Percentiles rank a stretch among this genome's conserved stretches.
Conservation (phyloP, 2,329 filamentous ascomycete genomes). For the Pseudonectria foliicola region DNA sequence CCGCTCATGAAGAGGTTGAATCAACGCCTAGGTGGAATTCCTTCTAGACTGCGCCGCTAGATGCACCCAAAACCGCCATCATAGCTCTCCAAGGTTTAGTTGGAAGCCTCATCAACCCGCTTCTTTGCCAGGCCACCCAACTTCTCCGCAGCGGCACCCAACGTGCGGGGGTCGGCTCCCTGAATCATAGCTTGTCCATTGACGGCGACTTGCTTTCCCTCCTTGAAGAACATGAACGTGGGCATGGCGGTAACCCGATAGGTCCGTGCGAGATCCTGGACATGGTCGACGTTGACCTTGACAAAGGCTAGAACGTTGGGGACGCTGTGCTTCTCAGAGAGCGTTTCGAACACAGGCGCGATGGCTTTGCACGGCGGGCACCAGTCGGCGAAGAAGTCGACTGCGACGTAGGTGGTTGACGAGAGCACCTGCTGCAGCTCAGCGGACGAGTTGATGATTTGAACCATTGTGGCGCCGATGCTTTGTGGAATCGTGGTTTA, state of each 20-base stretch:
- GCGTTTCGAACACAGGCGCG: slow-evolving; percentile 34
- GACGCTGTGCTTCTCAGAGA: slow-evolving; percentile 22
- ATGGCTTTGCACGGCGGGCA: slow-evolving; percentile 44
- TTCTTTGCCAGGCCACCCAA: slow-evolving; percentile 29
- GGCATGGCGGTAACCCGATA: slow-evolving; percentile 87
- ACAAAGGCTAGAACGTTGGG: slow-evolving; percentile 61
- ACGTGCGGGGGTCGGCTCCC: slow-evolving; percentile 25
- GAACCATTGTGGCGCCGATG: slow-evolving; percentile 14
- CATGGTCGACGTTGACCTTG: slow-evolving; percentile 87
- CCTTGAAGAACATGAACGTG: slow-evolving; percentile 83
- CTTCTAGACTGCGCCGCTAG: too few species aligned
- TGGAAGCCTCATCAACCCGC: slow-evolving; percentile 15
- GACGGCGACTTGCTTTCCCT: slow-evolving; percentile 29
- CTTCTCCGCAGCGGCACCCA: slow-evolving; percentile 31
- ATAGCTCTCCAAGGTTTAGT: too few species aligned
- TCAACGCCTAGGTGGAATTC: too few species aligned
- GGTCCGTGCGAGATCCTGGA: slow-evolving; percentile 65
- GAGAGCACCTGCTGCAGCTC: slow-evolving; percentile 32
- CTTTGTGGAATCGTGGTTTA: background rate
- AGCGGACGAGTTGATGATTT: slow-evolving; percentile 22
- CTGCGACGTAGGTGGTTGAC: slow-evolving; percentile 33
- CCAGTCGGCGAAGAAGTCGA: slow-evolving; percentile 47
- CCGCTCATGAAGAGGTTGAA: too few species aligned
- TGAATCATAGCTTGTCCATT: slow-evolving; percentile 26
- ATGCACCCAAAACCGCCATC: too few species aligned